phyloP scores from a whole-genome alignment of 331 rosid species.

The Pyracantha coccinea region DNA sequence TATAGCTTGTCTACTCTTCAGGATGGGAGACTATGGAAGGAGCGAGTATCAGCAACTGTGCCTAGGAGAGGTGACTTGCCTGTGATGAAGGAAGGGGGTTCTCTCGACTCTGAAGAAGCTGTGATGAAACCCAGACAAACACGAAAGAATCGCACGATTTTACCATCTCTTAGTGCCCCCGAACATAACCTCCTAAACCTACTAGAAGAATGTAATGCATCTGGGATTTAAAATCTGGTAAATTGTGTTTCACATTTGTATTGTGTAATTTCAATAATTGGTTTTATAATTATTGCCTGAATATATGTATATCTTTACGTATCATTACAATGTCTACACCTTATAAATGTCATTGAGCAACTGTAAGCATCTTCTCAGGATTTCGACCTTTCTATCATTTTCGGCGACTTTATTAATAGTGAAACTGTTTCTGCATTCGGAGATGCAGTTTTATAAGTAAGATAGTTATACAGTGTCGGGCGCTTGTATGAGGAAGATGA shows the following conservation, averaged over 20 bases:
- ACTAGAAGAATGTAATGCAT: conserved; percentile 80
- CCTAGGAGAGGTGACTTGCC: conserved; percentile 70
- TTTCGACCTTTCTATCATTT: background rate
- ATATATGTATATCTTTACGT: conserved; percentile 1
- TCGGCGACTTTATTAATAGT: background rate
- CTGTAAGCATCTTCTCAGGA: background rate
- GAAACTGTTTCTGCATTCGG: background rate
- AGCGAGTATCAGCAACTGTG: conserved; percentile 66
- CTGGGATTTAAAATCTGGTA: conserved; percentile 52
- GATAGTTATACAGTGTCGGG: background rate
- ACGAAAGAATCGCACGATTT: conserved; percentile 51
- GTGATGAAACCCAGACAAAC: conserved; percentile 38
- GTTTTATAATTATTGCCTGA: background rate
- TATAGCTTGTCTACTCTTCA: conserved; percentile 12
- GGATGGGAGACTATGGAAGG: conserved; percentile 99
- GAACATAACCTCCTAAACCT: conserved; percentile 75
- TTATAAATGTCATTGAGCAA: background rate
- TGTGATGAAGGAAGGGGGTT: conserved; percentile 59
- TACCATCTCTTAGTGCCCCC: conserved; percentile 94
- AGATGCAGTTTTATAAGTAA: background rate
- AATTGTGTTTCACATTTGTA: conserved; percentile 24
- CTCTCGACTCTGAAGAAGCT: conserved; percentile 36
- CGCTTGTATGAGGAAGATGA: background rate
- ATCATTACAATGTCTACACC: background rate
- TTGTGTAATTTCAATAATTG: background rate